These are phyloP conservation scores for Podospora didyma DNA, from an alignment of 495 filamentous ascomycete genomes.

Conservation along the genomic window DNA sequence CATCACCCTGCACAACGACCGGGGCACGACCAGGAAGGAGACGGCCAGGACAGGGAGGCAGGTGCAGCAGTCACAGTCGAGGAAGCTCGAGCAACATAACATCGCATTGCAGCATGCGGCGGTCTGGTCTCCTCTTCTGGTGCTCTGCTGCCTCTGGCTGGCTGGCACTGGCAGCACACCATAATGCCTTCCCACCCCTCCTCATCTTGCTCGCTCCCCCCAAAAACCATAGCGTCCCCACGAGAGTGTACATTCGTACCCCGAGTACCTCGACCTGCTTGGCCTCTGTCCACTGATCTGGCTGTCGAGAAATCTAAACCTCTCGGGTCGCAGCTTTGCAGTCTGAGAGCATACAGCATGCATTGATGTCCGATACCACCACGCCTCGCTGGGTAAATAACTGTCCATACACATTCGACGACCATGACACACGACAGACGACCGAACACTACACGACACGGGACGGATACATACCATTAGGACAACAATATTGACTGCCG, in stretches of 20 bases:
- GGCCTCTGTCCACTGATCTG: neutral
- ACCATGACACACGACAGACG: neutral
- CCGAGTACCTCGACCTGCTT: neutral
- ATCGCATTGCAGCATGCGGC: neutral
- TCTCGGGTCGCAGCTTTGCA: slow-evolving; percentile 9
- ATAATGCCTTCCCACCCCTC: too few relatives aligned
- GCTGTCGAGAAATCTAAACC: slow-evolving; percentile 3
- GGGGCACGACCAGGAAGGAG: too few relatives aligned
- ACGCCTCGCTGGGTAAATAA: slow-evolving; percentile 2
- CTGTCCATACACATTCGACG: neutral
- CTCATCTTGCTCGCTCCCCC: too few relatives aligned
- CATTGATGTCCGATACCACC: slow-evolving; percentile 14
- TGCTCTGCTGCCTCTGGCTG: neutral
- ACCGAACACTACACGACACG: slow-evolving; percentile 3
- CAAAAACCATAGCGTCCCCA: neutral
- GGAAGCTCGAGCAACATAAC: neutral
- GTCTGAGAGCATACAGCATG: slow-evolving; percentile 8
- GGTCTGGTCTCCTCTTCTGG: neutral
- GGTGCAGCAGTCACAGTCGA: slow-evolving; percentile 1
- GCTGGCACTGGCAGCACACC: too few relatives aligned
- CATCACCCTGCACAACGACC: too few relatives aligned
- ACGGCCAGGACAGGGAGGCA: neutral
- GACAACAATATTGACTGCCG: too few relatives aligned
- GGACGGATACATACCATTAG: too few relatives aligned
- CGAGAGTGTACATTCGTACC: neutral